Evolutionary conservation across 345 rosid species (phyloP).

Genomic region (Populus nigra): DNA sequence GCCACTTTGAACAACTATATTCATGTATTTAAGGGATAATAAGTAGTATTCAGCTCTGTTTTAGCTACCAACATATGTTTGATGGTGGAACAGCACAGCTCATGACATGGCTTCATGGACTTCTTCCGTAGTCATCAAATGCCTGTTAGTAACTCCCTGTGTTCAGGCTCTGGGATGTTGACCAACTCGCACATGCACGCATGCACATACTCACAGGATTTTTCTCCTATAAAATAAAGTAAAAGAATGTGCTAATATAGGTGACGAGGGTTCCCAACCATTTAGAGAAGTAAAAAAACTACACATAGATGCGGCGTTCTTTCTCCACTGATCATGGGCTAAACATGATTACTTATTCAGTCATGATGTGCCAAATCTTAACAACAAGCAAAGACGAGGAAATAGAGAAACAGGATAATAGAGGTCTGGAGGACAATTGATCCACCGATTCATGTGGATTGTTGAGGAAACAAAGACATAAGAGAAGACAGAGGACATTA

Average conservation of each 20-base stretch:
- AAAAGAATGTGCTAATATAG: background rate
- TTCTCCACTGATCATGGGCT: no score
- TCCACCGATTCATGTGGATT: no score
- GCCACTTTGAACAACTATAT: background rate
- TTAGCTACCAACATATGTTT: background rate
- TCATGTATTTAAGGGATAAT: background rate
- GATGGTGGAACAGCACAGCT: background rate
- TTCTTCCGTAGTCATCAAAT: background rate
- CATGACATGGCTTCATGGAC: background rate
- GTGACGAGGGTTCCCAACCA: background rate
- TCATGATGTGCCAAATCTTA: no score
- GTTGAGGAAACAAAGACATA: no score
- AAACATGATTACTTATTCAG: no score
- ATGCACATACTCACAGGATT: background rate
- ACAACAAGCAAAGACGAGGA: no score
- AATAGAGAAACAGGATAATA: no score
- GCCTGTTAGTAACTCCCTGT: background rate
- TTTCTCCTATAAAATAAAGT: no score
- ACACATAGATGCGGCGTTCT: no score
- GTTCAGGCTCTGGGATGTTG: background rate
- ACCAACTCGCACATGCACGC: background rate
- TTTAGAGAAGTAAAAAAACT: background rate
- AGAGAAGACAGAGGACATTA: no score
- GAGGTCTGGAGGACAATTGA: no score
- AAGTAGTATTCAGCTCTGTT: background rate